phyloP scores from a whole-genome alignment of 352 stramenopile genomes.

The Phytophthora crassamura region DNA sequence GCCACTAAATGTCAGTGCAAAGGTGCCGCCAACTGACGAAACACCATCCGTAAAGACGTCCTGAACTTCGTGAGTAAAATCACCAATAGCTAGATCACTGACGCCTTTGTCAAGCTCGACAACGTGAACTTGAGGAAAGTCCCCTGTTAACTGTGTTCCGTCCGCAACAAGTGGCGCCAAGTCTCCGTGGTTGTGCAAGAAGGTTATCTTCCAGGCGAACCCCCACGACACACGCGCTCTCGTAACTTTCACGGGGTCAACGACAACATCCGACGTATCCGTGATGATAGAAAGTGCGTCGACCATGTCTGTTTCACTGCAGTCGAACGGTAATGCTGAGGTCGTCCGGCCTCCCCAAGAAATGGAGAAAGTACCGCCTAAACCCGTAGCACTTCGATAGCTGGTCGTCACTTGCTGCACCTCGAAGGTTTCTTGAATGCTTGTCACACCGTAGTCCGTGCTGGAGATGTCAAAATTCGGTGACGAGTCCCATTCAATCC shows the following conservation, averaged over 20 bases:
- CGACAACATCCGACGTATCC: slow-evolving; percentile 71
- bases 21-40: slow-evolving; percentile 70
- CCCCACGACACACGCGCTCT: slow-evolving; percentile 74
- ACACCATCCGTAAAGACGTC: slow-evolving; percentile 33
- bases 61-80: slow-evolving; percentile 92
- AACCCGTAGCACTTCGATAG: slow-evolving; percentile 67
- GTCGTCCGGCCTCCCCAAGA: slow-evolving; percentile 90
- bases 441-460: slow-evolving; percentile 82
- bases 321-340: slow-evolving; percentile 71
- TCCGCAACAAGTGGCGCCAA: slow-evolving; percentile 89
- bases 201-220: slow-evolving; percentile 93
- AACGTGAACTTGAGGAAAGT: slow-evolving; percentile 87
- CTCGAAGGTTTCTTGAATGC: slow-evolving; percentile 89
- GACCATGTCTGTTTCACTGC: slow-evolving; percentile 67
- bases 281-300: slow-evolving; percentile 84
- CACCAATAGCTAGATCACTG: slow-evolving; percentile 77
- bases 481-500: slow-evolving; percentile 92
- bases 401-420: slow-evolving; percentile 89
- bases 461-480: slow-evolving; percentile 84
- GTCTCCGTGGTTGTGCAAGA: slow-evolving; percentile 88
- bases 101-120: slow-evolving; percentile 54
- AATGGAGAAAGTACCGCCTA: slow-evolving; percentile 92
- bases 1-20: slow-evolving; percentile 92
- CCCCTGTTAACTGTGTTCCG: slow-evolving; percentile 82
- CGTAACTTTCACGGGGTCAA: slow-evolving; percentile 83